Conservation (phyloP, 805 yeast species). For the Candida namnaoensis region DNA sequence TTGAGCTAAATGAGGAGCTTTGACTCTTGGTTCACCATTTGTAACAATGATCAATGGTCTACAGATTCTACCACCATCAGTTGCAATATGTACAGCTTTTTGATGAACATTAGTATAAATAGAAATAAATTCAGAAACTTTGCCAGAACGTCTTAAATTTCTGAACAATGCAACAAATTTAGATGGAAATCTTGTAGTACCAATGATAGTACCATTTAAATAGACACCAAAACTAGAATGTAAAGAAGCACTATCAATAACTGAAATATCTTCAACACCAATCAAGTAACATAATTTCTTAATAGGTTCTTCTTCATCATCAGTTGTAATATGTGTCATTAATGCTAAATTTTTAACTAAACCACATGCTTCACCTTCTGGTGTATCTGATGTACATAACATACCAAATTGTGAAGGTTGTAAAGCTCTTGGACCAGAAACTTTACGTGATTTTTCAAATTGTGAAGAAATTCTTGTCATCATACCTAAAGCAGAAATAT, state of each 20-base stretch:
- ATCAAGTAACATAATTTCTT: slow-evolving; percentile 64
- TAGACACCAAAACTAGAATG: slow-evolving; percentile 80
- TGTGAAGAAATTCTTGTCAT: slow-evolving; percentile 99
- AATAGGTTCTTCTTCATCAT: slow-evolving; percentile 91
- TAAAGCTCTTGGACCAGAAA: slow-evolving; percentile 96
- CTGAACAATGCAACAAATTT: slow-evolving; percentile 76
- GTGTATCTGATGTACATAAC: slow-evolving; percentile 98
- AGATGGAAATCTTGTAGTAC: slow-evolving; percentile 82
- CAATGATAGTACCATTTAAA: slow-evolving; percentile 90
- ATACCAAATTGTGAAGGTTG: slow-evolving; percentile 99
- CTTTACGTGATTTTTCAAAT: slow-evolving; percentile 95
- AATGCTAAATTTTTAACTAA: slow-evolving; percentile 92
- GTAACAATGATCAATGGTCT: slow-evolving; percentile 89
- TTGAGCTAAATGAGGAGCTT: slow-evolving; percentile 55
- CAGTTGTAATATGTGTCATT: slow-evolving; percentile 98
- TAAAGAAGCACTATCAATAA: slow-evolving; percentile 74
- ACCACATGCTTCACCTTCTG: slow-evolving; percentile 99
- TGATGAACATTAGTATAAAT: slow-evolving; percentile 88
- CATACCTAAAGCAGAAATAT: slow-evolving; percentile 95
- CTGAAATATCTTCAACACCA: slow-evolving; percentile 83
- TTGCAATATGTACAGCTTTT: slow-evolving; percentile 90
- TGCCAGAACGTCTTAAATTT: slow-evolving; percentile 72
- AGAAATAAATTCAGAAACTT: slow-evolving; percentile 83
- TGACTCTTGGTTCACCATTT: slow-evolving; percentile 61
- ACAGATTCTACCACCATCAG: slow-evolving; percentile 98